A percentile compares a stretch with the other conserved stretches of the same genome.
phyloP scores from a whole-genome alignment of 768 basidiomycete species.

The Boletus rubroflammeus region DNA sequence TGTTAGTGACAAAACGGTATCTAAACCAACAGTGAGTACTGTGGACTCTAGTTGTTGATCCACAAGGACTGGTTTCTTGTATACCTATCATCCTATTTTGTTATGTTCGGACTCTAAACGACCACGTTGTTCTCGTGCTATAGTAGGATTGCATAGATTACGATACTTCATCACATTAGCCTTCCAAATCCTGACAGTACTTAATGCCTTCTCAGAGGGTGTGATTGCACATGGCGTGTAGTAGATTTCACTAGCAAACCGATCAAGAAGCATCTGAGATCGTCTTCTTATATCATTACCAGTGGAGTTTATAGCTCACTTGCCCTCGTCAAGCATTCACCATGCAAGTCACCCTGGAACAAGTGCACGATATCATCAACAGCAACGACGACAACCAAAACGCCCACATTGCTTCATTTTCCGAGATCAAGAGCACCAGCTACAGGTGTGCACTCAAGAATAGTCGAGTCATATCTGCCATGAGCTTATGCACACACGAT shows the following conservation, averaged over 20 bases:
- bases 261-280: no score
- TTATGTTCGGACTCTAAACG: background rate
- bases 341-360: slow-evolving; percentile 24
- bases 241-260: no score
- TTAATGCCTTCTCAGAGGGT: no score
- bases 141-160: background rate
- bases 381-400: slow-evolving; percentile 17
- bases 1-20: background rate
- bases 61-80: background rate
- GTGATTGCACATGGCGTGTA: background rate
- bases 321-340: background rate
- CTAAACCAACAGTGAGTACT: background rate
- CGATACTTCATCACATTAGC: background rate
- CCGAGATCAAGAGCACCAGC: slow-evolving; percentile 23
- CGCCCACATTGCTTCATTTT: slow-evolving; percentile 14
- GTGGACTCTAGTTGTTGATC: background rate
- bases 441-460: slow-evolving; percentile 28
- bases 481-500: background rate
- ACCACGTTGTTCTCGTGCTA: background rate
- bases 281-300: background rate
- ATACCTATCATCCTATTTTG: background rate
- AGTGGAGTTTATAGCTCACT: no score
- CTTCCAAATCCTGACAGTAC: background rate
- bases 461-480: background rate
- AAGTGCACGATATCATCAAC: slow-evolving; percentile 32